Evolutionary conservation across 768 basidiomycete species (phyloP), one percentile per base, ranked within the genome.

Genomic region (Leccinum arenicola): DNA sequence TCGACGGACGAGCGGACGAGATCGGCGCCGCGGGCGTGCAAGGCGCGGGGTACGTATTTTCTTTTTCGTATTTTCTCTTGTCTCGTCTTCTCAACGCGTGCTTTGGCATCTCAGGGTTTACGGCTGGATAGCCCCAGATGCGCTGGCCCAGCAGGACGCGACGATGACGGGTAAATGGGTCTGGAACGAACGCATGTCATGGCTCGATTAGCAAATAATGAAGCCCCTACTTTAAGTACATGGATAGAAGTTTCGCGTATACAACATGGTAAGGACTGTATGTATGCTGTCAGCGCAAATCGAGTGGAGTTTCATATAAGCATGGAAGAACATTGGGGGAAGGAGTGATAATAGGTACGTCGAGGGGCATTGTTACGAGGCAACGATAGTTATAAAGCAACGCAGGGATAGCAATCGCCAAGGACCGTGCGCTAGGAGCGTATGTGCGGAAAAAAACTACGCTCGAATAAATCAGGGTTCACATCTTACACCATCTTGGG

Each of bases 1-100:
- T 87, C 4, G 80, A 83, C 10, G 72, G 72, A 14, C 68, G 72
- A 12, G 78, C 84, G 19, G 88, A 88, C 62, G 66, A 58, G 48
- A 70, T 80, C 17, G 91, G 89, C 5, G 85, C 89, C 11, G 89
- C 82, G n/a, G 93, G 88, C 1, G 74, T 93, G 19, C 71, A 81
- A 12, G 92, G 84, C 15, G 87, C 91, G 59, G 93, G 93, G 90
- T 91, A 73, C 69, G 85, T 70, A 48, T 35, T 8, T 5, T 11
- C 5, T 19, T 4, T 31, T 14, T 0, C n/a, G n/a, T n/a, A n/a
- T n/a, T 27, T 17, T 17, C 33, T 4, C 17, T 6, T 1, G 6
- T 8, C 31, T 15, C 3, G 0, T 15, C 15, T 23, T n/a, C 21
- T 54, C 10, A 35, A 6, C 29, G 3, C 15, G 3, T n/a, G 6